Percentiles rank a stretch among this genome's conserved stretches.
Conservation (phyloP, 2,329 filamentous ascomycete species). For the Rachicladosporium sp. region DNA sequence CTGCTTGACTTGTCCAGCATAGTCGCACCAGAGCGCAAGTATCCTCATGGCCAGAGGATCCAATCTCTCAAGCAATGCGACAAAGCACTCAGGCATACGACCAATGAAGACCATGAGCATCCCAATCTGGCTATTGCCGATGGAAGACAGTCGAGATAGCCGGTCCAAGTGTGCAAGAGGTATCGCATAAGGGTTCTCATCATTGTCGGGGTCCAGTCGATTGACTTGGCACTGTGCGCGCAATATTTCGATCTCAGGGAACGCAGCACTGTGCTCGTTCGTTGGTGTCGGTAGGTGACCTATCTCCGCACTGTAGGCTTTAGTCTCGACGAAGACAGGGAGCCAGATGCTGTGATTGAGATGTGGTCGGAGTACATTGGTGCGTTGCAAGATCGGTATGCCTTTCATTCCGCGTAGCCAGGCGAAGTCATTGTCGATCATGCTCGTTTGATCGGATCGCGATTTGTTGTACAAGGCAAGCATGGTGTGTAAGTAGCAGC, state of each 20-base stretch:
- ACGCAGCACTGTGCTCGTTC: neutral
- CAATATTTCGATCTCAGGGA: slow-evolving; percentile 3
- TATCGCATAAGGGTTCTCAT: slow-evolving; percentile 3
- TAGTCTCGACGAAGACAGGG: slow-evolving; percentile 3
- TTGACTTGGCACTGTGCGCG: neutral
- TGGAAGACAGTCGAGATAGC: neutral
- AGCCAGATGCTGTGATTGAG: slow-evolving; percentile 3
- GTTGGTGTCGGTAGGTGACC: slow-evolving; percentile 1
- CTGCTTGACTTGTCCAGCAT: slow-evolving; percentile 2
- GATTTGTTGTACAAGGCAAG: slow-evolving; percentile 4
- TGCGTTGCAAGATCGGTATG: slow-evolving; percentile 5
- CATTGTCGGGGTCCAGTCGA: neutral
- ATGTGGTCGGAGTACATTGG: slow-evolving; percentile 3
- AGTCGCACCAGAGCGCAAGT: slow-evolving; percentile 2
- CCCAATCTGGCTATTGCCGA: slow-evolving; percentile 4
- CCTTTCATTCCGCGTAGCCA: slow-evolving; percentile 4
- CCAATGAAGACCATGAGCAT: slow-evolving; percentile 4
- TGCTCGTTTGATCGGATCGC: neutral
- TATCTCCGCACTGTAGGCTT: slow-evolving; percentile 2
- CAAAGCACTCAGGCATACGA: slow-evolving; percentile 4
- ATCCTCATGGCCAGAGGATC: slow-evolving; percentile 3
- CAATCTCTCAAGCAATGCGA: slow-evolving; percentile 2
- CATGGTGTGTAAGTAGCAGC: slow-evolving; percentile 5
- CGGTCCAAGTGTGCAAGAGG: slow-evolving; percentile 3
- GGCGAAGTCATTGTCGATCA: slow-evolving; percentile 3